Base-by-base conservation (phyloP, 2,329 filamentous ascomycete genomes). In the Colletotrichum eremochloae region DNA sequence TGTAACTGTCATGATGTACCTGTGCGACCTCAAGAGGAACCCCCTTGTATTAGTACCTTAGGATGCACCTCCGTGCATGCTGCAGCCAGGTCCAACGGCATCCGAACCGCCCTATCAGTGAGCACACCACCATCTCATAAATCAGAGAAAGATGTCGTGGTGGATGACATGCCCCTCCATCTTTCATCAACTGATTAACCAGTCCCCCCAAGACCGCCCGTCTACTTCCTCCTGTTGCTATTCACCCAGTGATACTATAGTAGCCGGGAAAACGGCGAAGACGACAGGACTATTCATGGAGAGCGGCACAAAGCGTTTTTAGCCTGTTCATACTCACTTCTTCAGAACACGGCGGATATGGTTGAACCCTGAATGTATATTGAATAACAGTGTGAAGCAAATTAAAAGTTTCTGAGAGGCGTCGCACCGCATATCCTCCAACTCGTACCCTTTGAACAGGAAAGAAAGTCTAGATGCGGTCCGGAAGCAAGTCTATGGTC, bases 401-500 rank as follows among this genome's bases (percentile, higher is more conserved):
- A 40, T n/a, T 50, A 29, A 20, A 29, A 46, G 29, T n/a, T 36
- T 15, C 7, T 2, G 9, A 15, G 38, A 70, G 31, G 38, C 44
- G 11, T 6, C 33, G n/a, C 18, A 42, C 40, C 46, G 1, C 48
- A 3, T 29, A 48, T 33, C 18, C 12, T 36, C 44, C 14, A 36
- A 24, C 46, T 40, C 38, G 8, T 52, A 44, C 31, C 29, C 24
- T 24, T 1, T 24, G 24, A 24, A 24, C 24, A 24, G 24, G 24
- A 24, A 24, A 24, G 24, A 24, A 24, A 24, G 24, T 24, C 24
- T 24, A 24, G 24, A 24, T 24, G 24, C 24, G 24, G 24, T 24
- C 24, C 24, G 24, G 24, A 24, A 24, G 24, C 24, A 24, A 24
- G 24, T 66, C 63, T 70, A 48, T 70, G 9, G n/a, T 66, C 46